Evolutionary conservation across 1,284 basidiomycete genomes (phyloP).

Genomic region (Ceratobasidium theobromae): DNA sequence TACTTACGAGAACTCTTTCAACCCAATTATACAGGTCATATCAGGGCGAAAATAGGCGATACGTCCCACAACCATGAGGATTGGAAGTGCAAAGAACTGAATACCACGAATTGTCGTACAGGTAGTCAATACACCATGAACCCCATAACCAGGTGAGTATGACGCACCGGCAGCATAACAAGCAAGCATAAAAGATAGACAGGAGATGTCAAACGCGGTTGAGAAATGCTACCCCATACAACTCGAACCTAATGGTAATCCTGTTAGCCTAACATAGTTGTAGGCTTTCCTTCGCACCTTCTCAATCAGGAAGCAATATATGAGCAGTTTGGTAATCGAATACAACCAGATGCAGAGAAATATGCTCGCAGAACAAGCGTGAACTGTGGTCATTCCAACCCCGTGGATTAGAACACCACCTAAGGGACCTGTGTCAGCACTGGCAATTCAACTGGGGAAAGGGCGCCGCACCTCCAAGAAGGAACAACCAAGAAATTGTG

Average conservation of each 20-base stretch:
- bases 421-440: background rate
- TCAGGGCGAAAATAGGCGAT: background rate
- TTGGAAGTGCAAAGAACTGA: background rate
- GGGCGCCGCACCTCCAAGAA: background rate
- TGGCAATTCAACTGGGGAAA: background rate
- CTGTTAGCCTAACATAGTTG: background rate
- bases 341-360: background rate
- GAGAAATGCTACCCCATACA: background rate
- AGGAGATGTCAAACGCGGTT: background rate
- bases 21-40: background rate
- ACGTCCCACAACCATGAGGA: background rate
- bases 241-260: background rate
- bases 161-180: background rate
- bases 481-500: background rate
- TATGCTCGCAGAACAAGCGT: background rate
- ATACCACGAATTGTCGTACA: background rate
- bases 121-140: background rate
- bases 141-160: background rate
- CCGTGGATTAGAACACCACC: background rate
- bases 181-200: background rate
- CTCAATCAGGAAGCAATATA: background rate
- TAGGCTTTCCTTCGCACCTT: background rate
- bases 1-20: constrained; percentile 35
- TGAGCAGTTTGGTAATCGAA: background rate
- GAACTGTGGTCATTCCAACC: background rate